Conservation (phyloP, 2,329 filamentous ascomycete species). For the Coleophoma crateriformis region DNA sequence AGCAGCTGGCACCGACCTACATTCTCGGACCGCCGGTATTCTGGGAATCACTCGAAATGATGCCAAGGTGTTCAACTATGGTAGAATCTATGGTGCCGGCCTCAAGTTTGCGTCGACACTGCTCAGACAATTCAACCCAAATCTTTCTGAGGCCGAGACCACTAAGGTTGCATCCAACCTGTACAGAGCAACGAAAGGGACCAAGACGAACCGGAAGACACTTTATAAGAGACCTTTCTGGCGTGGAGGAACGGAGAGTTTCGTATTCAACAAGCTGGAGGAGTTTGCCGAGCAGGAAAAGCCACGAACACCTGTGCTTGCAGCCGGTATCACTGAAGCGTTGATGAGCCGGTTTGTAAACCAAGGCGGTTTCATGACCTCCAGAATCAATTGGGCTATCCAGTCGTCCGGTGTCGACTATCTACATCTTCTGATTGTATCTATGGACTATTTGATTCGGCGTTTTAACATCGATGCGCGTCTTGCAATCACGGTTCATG, state of each 20-base stretch:
- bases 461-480: slow-evolving; percentile 82
- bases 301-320: slow-evolving; percentile 85
- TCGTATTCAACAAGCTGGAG: slow-evolving; percentile 97
- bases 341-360: slow-evolving; percentile 82
- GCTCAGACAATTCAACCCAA: slow-evolving; percentile 88
- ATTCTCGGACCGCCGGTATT: slow-evolving; percentile 89
- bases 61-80: slow-evolving; percentile 98
- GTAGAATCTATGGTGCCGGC: slow-evolving; percentile 96
- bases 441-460: slow-evolving; percentile 89
- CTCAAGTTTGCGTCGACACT: slow-evolving; percentile 88
- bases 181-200: slow-evolving; percentile 86
- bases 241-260: slow-evolving; percentile 93
- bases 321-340: slow-evolving; percentile 93
- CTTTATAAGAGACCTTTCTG: slow-evolving; percentile 78
- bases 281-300: slow-evolving; percentile 94
- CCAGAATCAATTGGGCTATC: slow-evolving; percentile 98
- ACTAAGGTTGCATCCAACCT: slow-evolving; percentile 69
- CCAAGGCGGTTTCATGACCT: slow-evolving; percentile 90
- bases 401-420: slow-evolving; percentile 97
- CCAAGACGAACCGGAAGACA: slow-evolving; percentile 70
- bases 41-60: slow-evolving; percentile 91
- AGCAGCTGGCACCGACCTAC: slow-evolving; percentile 85
- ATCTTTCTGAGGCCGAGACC: slow-evolving; percentile 74
- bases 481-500: slow-evolving; percentile 89
- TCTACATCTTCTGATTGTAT: slow-evolving; percentile 84